A percentile compares a stretch with the other conserved stretches of the same genome.
Evolutionary conservation across 1,284 basidiomycete species (phyloP).

Genomic region (Melanopsichium pennsylvanicum): DNA sequence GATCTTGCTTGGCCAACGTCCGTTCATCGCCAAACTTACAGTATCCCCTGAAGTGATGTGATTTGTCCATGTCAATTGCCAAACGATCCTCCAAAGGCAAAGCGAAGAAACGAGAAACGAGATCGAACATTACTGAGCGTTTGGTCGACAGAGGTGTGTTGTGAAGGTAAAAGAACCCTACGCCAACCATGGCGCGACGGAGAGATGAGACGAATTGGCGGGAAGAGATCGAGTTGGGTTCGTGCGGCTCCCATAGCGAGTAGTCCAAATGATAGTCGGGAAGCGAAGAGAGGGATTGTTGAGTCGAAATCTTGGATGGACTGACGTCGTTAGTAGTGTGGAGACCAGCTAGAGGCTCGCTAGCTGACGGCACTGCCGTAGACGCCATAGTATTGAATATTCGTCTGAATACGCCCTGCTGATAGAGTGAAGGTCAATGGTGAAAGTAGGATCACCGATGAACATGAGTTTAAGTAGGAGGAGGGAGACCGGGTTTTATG

Average conservation of each 20-base stretch:
- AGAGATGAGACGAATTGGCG: constrained; percentile 37
- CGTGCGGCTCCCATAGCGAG: constrained; percentile 17
- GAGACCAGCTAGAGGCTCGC: background rate
- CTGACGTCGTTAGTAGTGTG: background rate
- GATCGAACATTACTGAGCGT: constrained; percentile 30
- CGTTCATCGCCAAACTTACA: constrained; percentile 54
- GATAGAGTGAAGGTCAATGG: background rate
- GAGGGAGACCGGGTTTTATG: too few species aligned
- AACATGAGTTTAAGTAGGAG: too few species aligned
- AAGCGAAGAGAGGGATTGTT: constrained; percentile 29
- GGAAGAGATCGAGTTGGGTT: constrained; percentile 9
- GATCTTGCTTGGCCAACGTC: constrained; percentile 36
- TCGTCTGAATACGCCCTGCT: too few species aligned
- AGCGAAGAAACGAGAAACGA: constrained; percentile 40
- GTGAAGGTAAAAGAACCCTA: constrained; percentile 58
- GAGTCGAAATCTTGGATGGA: background rate
- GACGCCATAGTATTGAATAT: constrained; percentile 22
- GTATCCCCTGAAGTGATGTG: constrained; percentile 53
- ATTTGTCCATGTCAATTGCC: constrained; percentile 44
- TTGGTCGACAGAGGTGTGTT: constrained; percentile 33
- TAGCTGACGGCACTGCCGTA: constrained; percentile 2
- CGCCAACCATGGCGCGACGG: constrained; percentile 40
- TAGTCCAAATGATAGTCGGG: constrained; percentile 42
- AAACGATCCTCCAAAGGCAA: constrained; percentile 28
- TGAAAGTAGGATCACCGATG: background rate